Evolutionary conservation across 2,329 filamentous ascomycete species (phyloP).

Genomic region (Penicillium sp.): DNA sequence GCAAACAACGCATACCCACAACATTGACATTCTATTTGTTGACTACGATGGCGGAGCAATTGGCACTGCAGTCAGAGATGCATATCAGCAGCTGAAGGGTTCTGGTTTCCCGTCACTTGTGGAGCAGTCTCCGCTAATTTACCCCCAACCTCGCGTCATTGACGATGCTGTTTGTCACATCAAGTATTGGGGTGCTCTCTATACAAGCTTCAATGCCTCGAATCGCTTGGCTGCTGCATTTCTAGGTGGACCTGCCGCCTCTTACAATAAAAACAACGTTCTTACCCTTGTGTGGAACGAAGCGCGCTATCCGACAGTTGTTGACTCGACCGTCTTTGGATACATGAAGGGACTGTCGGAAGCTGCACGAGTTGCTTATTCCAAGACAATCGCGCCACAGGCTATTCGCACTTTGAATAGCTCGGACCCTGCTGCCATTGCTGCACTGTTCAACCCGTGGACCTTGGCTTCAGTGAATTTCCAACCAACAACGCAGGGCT

Average conservation of each 20-base stretch:
- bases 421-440: conserved; percentile 30
- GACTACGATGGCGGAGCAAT: conserved; percentile 39
- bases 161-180: conserved; percentile 30
- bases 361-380: conserved; percentile 34
- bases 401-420: conserved; percentile 21
- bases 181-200: conserved; percentile 37
- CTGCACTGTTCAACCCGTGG: conserved; percentile 40
- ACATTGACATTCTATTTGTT: conserved; percentile 34
- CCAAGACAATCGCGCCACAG: conserved; percentile 29
- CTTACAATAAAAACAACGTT: conserved; percentile 35
- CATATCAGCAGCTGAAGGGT: conserved; percentile 29
- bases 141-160: conserved; percentile 19
- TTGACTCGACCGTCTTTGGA: conserved; percentile 32
- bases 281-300: conserved; percentile 46
- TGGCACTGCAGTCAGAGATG: conserved; percentile 29
- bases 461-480: conserved; percentile 34
- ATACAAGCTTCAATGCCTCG: conserved; percentile 35
- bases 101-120: conserved; percentile 30
- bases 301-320: conserved; percentile 40
- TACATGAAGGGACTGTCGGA: conserved; percentile 33
- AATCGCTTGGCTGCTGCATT: conserved; percentile 35
- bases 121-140: conserved; percentile 17
- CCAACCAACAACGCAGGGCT: conserved; percentile 40
- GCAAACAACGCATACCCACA: conserved; percentile 28
- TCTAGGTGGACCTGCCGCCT: conserved; percentile 26